phyloP scores from a whole-genome alignment of 208 protist genomes.

The Borovskyia barvae region DNA sequence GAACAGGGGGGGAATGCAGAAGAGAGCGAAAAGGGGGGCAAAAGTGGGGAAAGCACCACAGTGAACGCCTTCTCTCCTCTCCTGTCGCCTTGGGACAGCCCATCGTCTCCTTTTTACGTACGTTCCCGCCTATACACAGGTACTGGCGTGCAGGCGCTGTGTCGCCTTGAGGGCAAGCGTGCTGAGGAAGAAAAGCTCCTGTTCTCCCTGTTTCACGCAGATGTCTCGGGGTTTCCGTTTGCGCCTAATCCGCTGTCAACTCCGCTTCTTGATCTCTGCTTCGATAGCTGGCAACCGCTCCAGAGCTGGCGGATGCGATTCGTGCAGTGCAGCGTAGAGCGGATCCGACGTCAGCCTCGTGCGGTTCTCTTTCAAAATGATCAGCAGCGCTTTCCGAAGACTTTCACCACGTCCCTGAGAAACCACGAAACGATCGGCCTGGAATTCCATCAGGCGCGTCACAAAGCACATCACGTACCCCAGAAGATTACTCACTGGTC shows the following conservation, averaged over 20 bases:
- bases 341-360: conserved; percentile 52
- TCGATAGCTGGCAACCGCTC: conserved; percentile 79
- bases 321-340: conserved; percentile 64
- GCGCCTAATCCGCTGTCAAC: conserved; percentile 1
- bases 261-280: conserved; percentile 37
- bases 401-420: conserved; percentile 34
- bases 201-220: too few relatives aligned
- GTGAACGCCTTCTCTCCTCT: too few relatives aligned
- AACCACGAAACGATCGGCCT: conserved; percentile 73
- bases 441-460: conserved; percentile 57
- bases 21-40: too few relatives aligned
- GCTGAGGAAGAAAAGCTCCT: too few relatives aligned
- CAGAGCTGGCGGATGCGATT: conserved; percentile 69
- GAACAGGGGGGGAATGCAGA: too few relatives aligned
- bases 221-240: too few relatives aligned
- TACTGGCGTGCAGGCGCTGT: too few relatives aligned
- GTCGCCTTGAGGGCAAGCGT: too few relatives aligned
- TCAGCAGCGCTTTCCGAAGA: conserved; percentile 46
- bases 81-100: too few relatives aligned
- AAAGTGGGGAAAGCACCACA: too few relatives aligned
- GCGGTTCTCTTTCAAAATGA: conserved; percentile 71
- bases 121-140: too few relatives aligned
- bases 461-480: conserved; percentile 35
- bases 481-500: conserved; percentile 38
- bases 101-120: too few relatives aligned